These are phyloP conservation scores for Daphne laureola DNA, from an alignment of 441 rosid species.

Conservation along the genomic window DNA sequence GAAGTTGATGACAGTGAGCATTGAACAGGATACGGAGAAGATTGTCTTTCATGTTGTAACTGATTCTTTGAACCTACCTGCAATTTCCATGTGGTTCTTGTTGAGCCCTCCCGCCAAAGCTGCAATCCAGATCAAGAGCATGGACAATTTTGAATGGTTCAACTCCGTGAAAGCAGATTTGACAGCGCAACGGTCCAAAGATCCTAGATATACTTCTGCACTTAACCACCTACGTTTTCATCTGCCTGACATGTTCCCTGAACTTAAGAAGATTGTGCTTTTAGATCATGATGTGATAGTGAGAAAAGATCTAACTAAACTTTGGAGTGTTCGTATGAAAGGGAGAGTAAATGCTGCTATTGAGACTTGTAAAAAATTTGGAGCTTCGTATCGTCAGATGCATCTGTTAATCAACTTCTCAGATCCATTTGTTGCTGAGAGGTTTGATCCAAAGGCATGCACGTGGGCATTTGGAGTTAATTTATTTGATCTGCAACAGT, in stretches of 20 bases:
- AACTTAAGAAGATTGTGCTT: constrained; percentile 60
- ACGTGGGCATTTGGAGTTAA: constrained; percentile 97
- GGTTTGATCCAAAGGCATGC: constrained; percentile 54
- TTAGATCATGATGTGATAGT: constrained; percentile 93
- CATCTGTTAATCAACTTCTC: constrained; percentile 61
- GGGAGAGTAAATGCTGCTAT: constrained; percentile 87
- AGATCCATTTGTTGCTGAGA: constrained; percentile 49
- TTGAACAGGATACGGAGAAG: constrained; percentile 66
- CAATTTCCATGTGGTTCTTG: constrained; percentile 93
- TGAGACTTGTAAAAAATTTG: constrained; percentile 65
- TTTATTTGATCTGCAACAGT: constrained; percentile 64
- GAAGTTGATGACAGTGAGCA: constrained; percentile 10
- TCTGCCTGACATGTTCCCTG: constrained; percentile 74
- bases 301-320: constrained; percentile 54
- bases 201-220: constrained; percentile 57
- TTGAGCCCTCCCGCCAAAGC: constrained; percentile 61
- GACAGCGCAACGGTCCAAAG: constrained; percentile 51
- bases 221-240: constrained; percentile 85
- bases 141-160: constrained; percentile 49
- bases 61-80: constrained; percentile 75
- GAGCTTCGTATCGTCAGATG: constrained; percentile 53
- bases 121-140: constrained; percentile 57
- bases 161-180: constrained; percentile 35
- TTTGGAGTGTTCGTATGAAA: constrained; percentile 70
- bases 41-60: constrained; percentile 78